These are phyloP conservation scores for Caloboletus inedulis DNA, from an alignment of 1,284 basidiomycete species.

Conservation along the genomic window DNA sequence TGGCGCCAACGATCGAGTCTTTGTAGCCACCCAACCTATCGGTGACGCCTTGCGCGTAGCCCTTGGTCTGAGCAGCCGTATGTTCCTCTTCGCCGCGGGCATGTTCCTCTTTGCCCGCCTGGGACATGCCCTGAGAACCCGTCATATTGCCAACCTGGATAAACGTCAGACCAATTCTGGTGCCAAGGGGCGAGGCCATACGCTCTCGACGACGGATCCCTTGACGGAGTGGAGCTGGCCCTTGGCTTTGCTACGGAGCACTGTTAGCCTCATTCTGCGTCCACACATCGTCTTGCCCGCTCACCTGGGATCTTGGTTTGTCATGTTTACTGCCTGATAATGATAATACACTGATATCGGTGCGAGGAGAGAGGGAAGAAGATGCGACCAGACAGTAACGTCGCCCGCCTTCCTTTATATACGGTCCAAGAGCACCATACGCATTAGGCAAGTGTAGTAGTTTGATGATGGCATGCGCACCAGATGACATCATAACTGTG, in stretches of 20 bases:
- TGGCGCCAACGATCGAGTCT: constrained; percentile 61
- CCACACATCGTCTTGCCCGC: background rate
- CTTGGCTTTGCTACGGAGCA: constrained; percentile 48
- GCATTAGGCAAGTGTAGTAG: constrained; percentile 31
- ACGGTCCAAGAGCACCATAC: constrained; percentile 18
- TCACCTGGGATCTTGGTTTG: constrained; percentile 31
- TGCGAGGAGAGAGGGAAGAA: constrained; percentile 1
- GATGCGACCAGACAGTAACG: background rate
- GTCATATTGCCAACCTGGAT: constrained; percentile 47
- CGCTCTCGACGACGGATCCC: constrained; percentile 60
- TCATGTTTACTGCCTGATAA: constrained; percentile 13
- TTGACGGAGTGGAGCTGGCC: constrained; percentile 62
- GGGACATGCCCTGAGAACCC: constrained; percentile 46
- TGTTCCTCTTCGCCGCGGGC: constrained; percentile 60
- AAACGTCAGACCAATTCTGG: background rate
- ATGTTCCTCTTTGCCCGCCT: constrained; percentile 65
- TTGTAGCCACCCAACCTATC: constrained; percentile 66
- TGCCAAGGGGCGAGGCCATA: constrained; percentile 8
- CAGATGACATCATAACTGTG: constrained; percentile 31
- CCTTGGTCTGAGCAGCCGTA: constrained; percentile 53
- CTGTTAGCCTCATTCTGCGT: constrained; percentile 4
- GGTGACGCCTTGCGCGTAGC: constrained; percentile 53
- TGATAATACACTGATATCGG: background rate
- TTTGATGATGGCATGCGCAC: constrained; percentile 23
- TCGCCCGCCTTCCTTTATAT: constrained; percentile 25